Percentiles rank a stretch among this genome's conserved stretches.
Evolutionary conservation across 768 basidiomycete species (phyloP).

Genomic region (Exsudoporus frostii): DNA sequence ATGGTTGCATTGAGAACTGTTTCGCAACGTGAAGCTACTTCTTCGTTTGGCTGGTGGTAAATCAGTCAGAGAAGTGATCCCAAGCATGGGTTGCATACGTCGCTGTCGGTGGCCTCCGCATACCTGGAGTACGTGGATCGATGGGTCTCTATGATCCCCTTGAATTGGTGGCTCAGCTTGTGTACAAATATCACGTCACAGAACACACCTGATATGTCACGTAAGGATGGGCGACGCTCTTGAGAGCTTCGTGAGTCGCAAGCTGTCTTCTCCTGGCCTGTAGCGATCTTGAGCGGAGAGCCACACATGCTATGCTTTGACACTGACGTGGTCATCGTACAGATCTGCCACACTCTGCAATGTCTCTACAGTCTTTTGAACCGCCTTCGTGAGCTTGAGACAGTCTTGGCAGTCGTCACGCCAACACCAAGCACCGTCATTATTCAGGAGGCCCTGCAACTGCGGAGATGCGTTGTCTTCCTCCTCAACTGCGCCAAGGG

Average conservation of each 20-base stretch:
- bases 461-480: slow-evolving; percentile 39
- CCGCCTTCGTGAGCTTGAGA: slow-evolving; percentile 70
- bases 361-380: slow-evolving; percentile 72
- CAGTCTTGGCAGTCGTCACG: slow-evolving; percentile 75
- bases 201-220: slow-evolving; percentile 59
- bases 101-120: slow-evolving; percentile 44
- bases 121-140: slow-evolving; percentile 65
- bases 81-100: slow-evolving; percentile 12
- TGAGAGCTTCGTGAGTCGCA: slow-evolving; percentile 71
- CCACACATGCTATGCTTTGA: neutral
- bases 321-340: slow-evolving; percentile 72
- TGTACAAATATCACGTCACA: neutral
- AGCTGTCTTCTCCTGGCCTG: slow-evolving; percentile 75
- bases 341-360: slow-evolving; percentile 73
- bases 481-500: slow-evolving; percentile 47
- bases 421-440: slow-evolving; percentile 86
- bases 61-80: slow-evolving; percentile 1
- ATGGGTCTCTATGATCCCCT: slow-evolving; percentile 78
- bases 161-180: neutral
- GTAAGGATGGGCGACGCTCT: slow-evolving; percentile 74
- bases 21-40: slow-evolving; percentile 73
- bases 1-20: slow-evolving; percentile 86
- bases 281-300: slow-evolving; percentile 1
- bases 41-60: slow-evolving; percentile 51
- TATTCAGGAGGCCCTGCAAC: slow-evolving; percentile 59